Percentiles rank a stretch among this genome's conserved stretches.
Evolutionary conservation across 805 yeast genomes (phyloP).

Genomic region (Danielia reshetovae): DNA sequence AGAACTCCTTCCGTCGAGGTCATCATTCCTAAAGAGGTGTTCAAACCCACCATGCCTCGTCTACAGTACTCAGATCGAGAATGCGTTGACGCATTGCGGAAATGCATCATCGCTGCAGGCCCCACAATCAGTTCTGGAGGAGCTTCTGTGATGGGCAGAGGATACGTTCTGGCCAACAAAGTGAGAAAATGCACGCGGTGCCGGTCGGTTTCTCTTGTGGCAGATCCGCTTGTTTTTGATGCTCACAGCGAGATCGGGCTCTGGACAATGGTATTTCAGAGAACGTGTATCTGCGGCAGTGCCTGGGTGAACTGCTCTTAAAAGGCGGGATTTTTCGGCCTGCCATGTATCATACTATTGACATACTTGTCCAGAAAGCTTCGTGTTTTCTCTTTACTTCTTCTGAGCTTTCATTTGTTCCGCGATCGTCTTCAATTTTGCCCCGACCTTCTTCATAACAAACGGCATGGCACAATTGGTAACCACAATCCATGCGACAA

Average conservation of each 20-base stretch:
- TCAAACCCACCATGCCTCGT: constrained; percentile 10
- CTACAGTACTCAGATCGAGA: constrained; percentile 20
- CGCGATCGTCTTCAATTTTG: constrained; percentile 13
- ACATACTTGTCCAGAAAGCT: no score
- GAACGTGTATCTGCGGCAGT: constrained; percentile 77
- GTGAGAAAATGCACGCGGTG: constrained; percentile 40
- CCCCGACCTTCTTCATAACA: constrained; percentile 17
- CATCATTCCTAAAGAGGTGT: neutral
- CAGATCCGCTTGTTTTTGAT: constrained; percentile 38
- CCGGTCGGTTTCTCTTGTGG: constrained; percentile 37
- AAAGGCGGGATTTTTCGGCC: no score
- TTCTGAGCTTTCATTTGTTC: constrained; percentile 4
- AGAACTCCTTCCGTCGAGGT: neutral
- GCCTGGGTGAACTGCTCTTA: constrained; percentile 52
- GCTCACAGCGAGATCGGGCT: constrained; percentile 27
- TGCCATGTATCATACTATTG: no score
- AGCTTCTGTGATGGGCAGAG: constrained; percentile 10
- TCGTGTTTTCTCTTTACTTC: no score
- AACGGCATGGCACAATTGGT: constrained; percentile 25
- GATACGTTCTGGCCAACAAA: constrained; percentile 10
- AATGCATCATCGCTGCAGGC: constrained; percentile 22
- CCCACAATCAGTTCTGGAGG: constrained; percentile 12
- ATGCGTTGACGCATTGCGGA: constrained; percentile 36
- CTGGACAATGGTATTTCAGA: constrained; percentile 66
- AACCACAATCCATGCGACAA: constrained; percentile 28